Base-by-base conservation (phyloP, 257 asterid species). In the Nicotiana noctiflora region DNA sequence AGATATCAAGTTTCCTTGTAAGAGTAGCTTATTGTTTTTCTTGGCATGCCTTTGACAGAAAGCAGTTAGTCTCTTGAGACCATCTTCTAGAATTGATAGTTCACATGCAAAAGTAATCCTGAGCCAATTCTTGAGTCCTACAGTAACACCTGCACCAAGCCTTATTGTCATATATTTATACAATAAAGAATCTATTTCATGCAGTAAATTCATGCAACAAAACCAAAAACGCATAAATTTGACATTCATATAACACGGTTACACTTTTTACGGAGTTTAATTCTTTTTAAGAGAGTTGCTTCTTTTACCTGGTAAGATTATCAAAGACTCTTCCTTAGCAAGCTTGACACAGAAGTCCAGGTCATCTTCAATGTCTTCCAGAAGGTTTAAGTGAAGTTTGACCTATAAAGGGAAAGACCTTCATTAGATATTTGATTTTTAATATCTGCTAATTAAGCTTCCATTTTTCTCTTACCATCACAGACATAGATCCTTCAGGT, bases 401-500 rank as follows among this genome's bases (percentile, higher is more conserved):
- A 90, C 90, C 97, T 94, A 84, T 40, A 60, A 84, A 77, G 63
- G 44, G 81, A 74, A 63, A 51, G 60, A 55, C 25, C 17, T 29
- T 15, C 31, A 44, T 5, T n/a, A 23, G 46, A 72, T 55, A 64
- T 64, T 9, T 59, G 49, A 62, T 65, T 56, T 27, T 27, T 27
- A 27, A 15, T 1, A 57, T 63, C 65, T 19, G 8, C 34, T 72
- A 46, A 44, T 46, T 44, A 72, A 72, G 78, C 60, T 72, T 72
- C 60, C 57, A 13, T 72, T 21, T 79, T 56, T 51, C 18, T 52
- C 81, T 87, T 88, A 93, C 98, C 98, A 95, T 91, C 44, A 82
- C 90, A 80, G 88, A 92, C 99, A 95, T 89, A 63, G 95, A 91
- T 82, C 98, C 99, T 86, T 93, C 87, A 1, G 99, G 99, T 87